These are phyloP conservation scores for Podila horticola DNA, from an alignment of 192 early-diverging fungal species.

Conservation along the genomic window DNA sequence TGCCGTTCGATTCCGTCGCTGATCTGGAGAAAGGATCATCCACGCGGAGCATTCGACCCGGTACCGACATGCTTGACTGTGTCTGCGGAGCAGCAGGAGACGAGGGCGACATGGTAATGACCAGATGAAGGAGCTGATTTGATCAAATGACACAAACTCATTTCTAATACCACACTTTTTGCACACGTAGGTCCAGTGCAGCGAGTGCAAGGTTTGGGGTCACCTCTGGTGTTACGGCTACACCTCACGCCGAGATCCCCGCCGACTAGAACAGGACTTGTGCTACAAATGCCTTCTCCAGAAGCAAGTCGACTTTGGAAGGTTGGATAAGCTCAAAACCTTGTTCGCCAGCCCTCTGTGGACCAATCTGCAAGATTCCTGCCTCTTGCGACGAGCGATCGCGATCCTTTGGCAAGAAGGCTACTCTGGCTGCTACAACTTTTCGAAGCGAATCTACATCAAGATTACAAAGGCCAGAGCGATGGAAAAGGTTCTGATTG, in stretches of 20 bases:
- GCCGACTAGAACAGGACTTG: slow-evolving; percentile 21
- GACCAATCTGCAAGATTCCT: too few relatives aligned
- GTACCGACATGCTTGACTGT: slow-evolving; percentile 21
- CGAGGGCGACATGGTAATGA: slow-evolving; percentile 21
- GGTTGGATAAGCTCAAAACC: neutral
- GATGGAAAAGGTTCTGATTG: too few relatives aligned
- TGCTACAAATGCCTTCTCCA: slow-evolving; percentile 54
- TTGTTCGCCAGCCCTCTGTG: too few relatives aligned
- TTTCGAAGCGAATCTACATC: neutral
- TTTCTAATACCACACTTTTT: neutral
- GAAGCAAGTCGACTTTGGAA: neutral
- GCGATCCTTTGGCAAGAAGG: neutral
- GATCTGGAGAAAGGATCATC: too few relatives aligned
- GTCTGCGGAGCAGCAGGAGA: slow-evolving; percentile 45
- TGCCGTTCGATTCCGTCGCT: too few relatives aligned
- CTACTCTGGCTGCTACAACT: neutral
- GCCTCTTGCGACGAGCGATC: neutral
- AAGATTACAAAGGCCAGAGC: too few relatives aligned
- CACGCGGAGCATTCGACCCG: too few relatives aligned
- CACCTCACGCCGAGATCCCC: slow-evolving; percentile 20
- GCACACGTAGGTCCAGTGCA: slow-evolving; percentile 36
- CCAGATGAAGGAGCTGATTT: too few relatives aligned
- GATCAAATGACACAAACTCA: too few relatives aligned
- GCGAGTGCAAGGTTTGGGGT: slow-evolving; percentile 44
- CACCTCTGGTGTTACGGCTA: slow-evolving; percentile 58